A percentile compares a stretch with the other conserved stretches of the same genome.
Conservation (phyloP, 169 alveolate species). For the Hepatocystis sp. region DNA sequence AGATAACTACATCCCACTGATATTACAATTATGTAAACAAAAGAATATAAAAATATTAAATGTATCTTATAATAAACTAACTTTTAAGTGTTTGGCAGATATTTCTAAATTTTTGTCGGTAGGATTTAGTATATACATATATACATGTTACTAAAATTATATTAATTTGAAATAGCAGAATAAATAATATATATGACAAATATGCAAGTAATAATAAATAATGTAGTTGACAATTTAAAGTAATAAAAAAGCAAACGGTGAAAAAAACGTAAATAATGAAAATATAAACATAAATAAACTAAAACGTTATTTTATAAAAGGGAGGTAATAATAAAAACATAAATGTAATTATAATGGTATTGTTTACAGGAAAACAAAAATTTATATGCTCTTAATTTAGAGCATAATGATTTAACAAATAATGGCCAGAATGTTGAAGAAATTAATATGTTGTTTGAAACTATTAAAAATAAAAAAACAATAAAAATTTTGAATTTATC, state of each 20-base stretch:
- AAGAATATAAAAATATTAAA: slow-evolving; percentile 58
- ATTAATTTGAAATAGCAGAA: background rate
- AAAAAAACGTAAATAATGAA: no score
- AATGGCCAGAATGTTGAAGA: slow-evolving; percentile 24
- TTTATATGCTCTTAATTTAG: slow-evolving; percentile 45
- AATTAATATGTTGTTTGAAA: slow-evolving; percentile 27
- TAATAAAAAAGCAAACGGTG: no score
- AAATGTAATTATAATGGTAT: no score
- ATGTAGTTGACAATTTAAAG: no score
- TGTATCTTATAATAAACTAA: slow-evolving; percentile 66
- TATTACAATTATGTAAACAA: slow-evolving; percentile 49
- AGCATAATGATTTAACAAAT: slow-evolving; percentile 67
- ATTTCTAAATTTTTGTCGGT: slow-evolving; percentile 36
- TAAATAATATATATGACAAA: no score
- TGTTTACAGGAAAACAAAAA: slow-evolving; percentile 48
- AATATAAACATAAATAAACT: no score
- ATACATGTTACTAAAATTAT: background rate
- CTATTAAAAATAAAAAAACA: slow-evolving; percentile 44
- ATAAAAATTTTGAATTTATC: slow-evolving; percentile 50
- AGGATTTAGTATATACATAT: background rate
- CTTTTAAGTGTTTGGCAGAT: slow-evolving; percentile 20
- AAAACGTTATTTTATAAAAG: no score
- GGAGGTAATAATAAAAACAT: no score
- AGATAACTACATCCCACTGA: slow-evolving; percentile 53
- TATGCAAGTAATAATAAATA: no score